Base-by-base conservation (phyloP, 768 basidiomycete genomes). In the Strobilomyces dryophilus region DNA sequence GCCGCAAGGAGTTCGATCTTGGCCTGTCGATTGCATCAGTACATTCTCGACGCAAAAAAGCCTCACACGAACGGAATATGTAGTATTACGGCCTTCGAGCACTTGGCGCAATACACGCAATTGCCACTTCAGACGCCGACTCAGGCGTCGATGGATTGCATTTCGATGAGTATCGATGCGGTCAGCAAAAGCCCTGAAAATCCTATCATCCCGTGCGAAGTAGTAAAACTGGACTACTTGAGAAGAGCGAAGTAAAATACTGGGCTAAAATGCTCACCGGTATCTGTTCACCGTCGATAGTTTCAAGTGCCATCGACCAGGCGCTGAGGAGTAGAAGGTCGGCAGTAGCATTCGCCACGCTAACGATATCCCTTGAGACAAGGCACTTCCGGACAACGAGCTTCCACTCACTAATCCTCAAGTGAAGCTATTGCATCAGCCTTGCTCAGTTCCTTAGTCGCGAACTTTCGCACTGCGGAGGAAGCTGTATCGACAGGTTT, bases 151-250 rank as follows among this genome's bases (percentile, higher is more conserved):
- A 37, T 79, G 74, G 39, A 85, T 80, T 11, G 73, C 71, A 51
- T 60, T 63, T 60, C 75, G 76, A 61, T 80, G 71, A 27, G 52
- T 57, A 43, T 67, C 63, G 37, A 57, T 44, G 54, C 63, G 78
- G 61, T 79, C 76, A 20, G 64, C 61, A 53, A 92, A 89, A 3
- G 84, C 80, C 57, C 78, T 84, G 69, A 87, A 89, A 14, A 90
- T 83, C 34, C 95, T 83, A 56, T 92, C 87, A 68, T 98, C 95
- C 20, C 95, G 81, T 41, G 95, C 95, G 63, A 98, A 98, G 62
- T 87, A 92, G 57, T 89, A 94, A n/a, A 84, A 79, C 90, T 63
- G 47, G 34, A 44, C 20, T 10, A 1, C 15, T 45, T 59, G 43
- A 59, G 46, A 17, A 11, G 27, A 37, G 18, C n/a, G 18, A 27